These are phyloP conservation scores for Sporothrix euskadiensis DNA, from an alignment of 2,329 filamentous ascomycete genomes.

Conservation along the genomic window DNA sequence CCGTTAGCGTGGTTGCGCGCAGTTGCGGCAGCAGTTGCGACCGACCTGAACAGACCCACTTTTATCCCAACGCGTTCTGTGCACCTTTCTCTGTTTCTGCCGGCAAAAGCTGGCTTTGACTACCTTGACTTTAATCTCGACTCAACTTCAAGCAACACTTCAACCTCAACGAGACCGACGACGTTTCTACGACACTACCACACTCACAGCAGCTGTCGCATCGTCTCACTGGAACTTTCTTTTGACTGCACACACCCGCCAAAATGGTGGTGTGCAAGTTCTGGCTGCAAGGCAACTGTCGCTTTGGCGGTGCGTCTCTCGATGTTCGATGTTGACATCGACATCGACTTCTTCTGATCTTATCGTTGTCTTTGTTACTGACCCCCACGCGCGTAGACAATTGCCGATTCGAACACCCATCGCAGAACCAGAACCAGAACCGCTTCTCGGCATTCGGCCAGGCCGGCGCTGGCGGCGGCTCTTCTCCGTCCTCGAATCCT, in stretches of 20 bases:
- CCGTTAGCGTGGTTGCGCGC: background rate
- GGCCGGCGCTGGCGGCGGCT: conserved; percentile 24
- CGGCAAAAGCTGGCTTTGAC: background rate
- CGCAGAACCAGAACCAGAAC: conserved; percentile 47
- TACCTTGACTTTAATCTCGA: background rate
- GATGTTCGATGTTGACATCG: background rate
- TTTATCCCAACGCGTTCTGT: conserved; percentile 16
- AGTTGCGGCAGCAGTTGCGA: background rate
- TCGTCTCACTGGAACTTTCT: background rate
- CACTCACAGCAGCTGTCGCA: background rate
- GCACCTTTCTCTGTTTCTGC: conserved; percentile 24
- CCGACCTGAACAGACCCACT: conserved; percentile 11
- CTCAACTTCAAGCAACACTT: background rate
- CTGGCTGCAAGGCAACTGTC: conserved; percentile 55
- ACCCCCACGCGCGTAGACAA: conserved; percentile 42
- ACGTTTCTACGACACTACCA: background rate
- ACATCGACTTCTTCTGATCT: too few species aligned
- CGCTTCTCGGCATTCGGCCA: conserved; percentile 53
- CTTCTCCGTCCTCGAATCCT: background rate
- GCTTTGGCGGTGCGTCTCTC: conserved; percentile 50
- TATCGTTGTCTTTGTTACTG: background rate
- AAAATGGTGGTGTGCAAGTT: conserved; percentile 47
- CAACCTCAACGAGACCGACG: background rate
- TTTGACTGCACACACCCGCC: background rate
- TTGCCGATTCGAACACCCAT: conserved; percentile 57